Evolutionary conservation across 352 stramenopile genomes (phyloP), one percentile per base, ranked within the genome.

Genomic region (Globisporangium uncinulatum): DNA sequence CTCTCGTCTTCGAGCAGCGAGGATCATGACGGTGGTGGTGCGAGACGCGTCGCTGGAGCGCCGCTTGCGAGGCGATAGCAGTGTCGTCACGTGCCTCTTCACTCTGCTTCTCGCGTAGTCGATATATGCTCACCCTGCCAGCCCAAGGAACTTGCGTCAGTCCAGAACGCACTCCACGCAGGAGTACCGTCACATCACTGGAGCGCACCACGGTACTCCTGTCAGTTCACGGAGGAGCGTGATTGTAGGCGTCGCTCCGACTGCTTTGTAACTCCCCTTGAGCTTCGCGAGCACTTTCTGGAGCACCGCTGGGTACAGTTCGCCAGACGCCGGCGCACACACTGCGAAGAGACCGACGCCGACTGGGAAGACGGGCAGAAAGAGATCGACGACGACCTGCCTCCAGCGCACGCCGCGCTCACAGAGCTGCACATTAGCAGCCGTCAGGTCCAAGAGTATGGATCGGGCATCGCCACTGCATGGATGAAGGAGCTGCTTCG

Each of bases 221-320:
- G 74, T 75, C 14, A 88, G 56, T 15, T 85, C 75, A 48, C 51
- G 59, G 0, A 88, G 51, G 39, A 86, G 70, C 4, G 37, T 5
- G 19, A 74, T 55, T 1, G 70, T 74, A 1, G 76, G 17, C 29
- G 76, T 44, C 0, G 8, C 44, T 0, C 51, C 17, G 32, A 81
- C 37, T 3, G 58, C 50, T 1, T 41, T 45, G 43, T 83, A 89
- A 56, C 66, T 72, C 5, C 74, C 74, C 54, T 69, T 69, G 9
- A 81, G 43, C 39, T 89, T 89, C 6, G 72, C 79, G 15, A 69
- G 75, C n/a, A 76, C 76, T 48, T 89, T 89, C 19, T 87, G 72
- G 0, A 89, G 59, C 4, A 86, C 42, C 20, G 67, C 56, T 1
- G 66, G 42, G 17, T 70, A 87, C 4, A 73, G 36, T 31, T 84